Conservation (phyloP, 177 flowering plant species). For the Telopea speciosissima region DNA sequence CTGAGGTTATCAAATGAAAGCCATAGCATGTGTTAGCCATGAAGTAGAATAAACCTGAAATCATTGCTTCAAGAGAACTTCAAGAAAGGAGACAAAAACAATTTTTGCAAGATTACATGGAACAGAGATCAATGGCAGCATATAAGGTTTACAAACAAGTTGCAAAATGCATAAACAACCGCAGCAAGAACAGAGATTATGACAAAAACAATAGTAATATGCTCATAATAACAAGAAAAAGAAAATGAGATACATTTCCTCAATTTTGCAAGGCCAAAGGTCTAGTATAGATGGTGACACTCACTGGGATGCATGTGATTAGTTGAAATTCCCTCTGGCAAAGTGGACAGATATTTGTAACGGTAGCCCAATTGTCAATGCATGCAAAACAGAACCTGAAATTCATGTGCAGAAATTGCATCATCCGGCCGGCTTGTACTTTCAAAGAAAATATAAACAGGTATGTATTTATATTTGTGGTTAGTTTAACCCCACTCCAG, state of each 20-base stretch:
- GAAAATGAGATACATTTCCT: too few relatives aligned
- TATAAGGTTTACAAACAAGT: not conserved
- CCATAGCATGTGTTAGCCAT: slow-evolving; percentile 1
- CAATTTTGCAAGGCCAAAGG: not conserved
- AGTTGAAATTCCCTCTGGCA: slow-evolving; percentile 87
- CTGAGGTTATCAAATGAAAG: slow-evolving; percentile 32
- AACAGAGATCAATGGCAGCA: not conserved
- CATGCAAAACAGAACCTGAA: slow-evolving; percentile 96
- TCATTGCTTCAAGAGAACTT: not conserved
- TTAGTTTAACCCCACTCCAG: not conserved
- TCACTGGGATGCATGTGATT: slow-evolving; percentile 92
- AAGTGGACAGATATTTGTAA: slow-evolving; percentile 93
- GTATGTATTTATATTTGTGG: not conserved
- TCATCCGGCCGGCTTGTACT: not conserved
- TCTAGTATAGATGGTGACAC: slow-evolving; percentile 19
- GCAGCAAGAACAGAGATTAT: not conserved
- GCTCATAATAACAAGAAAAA: not conserved
- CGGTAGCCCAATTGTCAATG: slow-evolving; percentile 98
- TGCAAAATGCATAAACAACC: not conserved
- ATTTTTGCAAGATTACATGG: not conserved
- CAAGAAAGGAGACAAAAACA: not conserved
- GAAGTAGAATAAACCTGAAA: not conserved
- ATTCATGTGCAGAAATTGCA: slow-evolving; percentile 9
- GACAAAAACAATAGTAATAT: not conserved
- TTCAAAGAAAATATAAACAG: not conserved